Evolutionary conservation across 768 basidiomycete genomes (phyloP).

Genomic region (Trametes coccinea): DNA sequence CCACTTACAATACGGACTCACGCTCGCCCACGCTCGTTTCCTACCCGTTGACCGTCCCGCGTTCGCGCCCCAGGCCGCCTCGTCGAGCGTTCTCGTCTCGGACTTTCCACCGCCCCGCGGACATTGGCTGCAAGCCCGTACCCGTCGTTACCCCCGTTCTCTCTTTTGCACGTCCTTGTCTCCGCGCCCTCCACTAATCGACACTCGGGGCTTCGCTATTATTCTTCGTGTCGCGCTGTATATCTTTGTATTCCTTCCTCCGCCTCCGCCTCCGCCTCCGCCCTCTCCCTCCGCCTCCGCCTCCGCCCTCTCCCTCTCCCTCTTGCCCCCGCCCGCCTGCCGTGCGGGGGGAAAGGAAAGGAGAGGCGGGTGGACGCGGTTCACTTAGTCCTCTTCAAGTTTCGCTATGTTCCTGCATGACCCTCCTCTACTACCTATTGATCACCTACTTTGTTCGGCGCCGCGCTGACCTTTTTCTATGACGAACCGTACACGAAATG

Average conservation of each 20-base stretch:
- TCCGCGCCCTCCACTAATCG: background rate
- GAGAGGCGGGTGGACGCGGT: too few species aligned
- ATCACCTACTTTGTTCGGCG: background rate
- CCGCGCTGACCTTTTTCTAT: constrained; percentile 2
- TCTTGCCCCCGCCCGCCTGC: too few species aligned
- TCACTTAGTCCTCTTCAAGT: too few species aligned
- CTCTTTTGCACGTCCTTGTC: background rate
- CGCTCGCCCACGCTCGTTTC: background rate
- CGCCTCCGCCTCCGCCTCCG: too few species aligned
- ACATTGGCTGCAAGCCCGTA: background rate
- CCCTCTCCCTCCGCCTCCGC: too few species aligned
- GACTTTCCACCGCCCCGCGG: background rate
- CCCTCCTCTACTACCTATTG: background rate
- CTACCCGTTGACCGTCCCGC: background rate
- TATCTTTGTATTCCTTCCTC: background rate
- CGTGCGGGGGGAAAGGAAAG: too few species aligned
- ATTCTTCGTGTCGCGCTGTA: constrained; percentile 6
- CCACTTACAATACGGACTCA: background rate
- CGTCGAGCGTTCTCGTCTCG: background rate
- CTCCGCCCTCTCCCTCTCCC: too few species aligned
- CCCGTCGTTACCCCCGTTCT: background rate
- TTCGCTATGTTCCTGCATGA: too few species aligned
- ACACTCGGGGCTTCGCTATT: background rate
- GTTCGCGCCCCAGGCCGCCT: background rate
- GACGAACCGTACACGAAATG: background rate